Base-by-base conservation (phyloP, 2,329 filamentous ascomycete genomes). In the Botrytis deweyae region DNA sequence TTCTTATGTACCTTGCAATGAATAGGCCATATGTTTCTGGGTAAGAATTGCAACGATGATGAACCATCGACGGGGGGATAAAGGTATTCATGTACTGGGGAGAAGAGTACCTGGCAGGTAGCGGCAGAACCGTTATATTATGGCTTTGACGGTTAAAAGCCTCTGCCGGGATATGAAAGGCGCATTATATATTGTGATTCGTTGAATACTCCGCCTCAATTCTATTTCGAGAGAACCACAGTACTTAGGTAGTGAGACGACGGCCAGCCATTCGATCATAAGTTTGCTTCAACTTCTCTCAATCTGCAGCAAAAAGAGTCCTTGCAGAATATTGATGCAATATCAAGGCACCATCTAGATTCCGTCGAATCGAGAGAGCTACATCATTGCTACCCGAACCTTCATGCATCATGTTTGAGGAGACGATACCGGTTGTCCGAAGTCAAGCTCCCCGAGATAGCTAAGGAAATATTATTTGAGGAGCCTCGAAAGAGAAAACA, bases 121-220 rank as follows among this genome's bases (percentile, higher is more conserved):
- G 40, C 7, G n/a, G 29, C 20, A 33, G 62, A 14, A 46, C 7
- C 40, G 40, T 65, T 62, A 25, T 61, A 9, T 46, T 8, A 65
- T 65, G 62, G 9, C 5, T 22, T 46, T 46, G 38, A 49, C 25
- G 42, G 63, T 9, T 36, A 46, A 33, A 66, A 66, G 42, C 4
- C 20, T 46, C 20, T 25, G 10, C 63, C 18, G 4, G 63, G 63
- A 44, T 36, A 18, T n/a, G 29, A 25, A 18, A 9, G 29, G 25
- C 20, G 10, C 7, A 49, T 66, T 10, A 25, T n/a, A n/a, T n/a
- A 49, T 10, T 18, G 2, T 66, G 44, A 66, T 66, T 66, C 64
- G 64, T 49, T 16, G 29, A n/a, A 49, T 18, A 66, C 64, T 66
- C 64, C 64, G 64, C 64, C 64, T n/a, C 64, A 5, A 49, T 66